Conservation (phyloP, 768 basidiomycete species). For the Phylloporus scabripes region DNA sequence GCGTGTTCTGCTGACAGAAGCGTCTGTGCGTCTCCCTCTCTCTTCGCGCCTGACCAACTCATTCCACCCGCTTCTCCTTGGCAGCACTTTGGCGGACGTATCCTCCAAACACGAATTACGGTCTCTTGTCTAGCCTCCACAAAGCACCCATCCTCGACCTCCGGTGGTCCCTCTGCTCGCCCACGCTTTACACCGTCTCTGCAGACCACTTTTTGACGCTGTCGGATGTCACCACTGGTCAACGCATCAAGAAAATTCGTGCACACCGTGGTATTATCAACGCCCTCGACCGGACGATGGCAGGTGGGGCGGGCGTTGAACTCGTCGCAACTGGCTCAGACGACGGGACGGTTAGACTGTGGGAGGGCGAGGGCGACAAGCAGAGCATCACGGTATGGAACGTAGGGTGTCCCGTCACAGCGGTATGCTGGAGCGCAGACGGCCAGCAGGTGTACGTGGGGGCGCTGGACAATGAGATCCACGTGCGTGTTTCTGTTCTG, state of each 20-base stretch:
- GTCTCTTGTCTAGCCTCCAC: slow-evolving; percentile 71
- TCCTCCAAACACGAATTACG: slow-evolving; percentile 90
- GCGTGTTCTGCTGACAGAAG: slow-evolving; percentile 87
- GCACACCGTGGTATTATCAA: slow-evolving; percentile 94
- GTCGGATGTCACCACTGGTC: slow-evolving; percentile 79
- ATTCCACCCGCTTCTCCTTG: background rate
- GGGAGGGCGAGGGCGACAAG: slow-evolving; percentile 80
- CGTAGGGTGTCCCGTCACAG: slow-evolving; percentile 84
- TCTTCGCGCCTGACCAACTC: slow-evolving; percentile 1
- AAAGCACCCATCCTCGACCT: slow-evolving; percentile 92
- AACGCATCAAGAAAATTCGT: slow-evolving; percentile 72
- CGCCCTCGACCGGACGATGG: slow-evolving; percentile 78
- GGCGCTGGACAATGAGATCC: slow-evolving; percentile 93
- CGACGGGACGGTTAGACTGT: slow-evolving; percentile 86
- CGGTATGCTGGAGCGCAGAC: slow-evolving; percentile 89
- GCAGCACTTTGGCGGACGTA: slow-evolving; percentile 89
- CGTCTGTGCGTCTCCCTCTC: slow-evolving; percentile 59
- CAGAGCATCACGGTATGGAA: slow-evolving; percentile 75
- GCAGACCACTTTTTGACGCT: slow-evolving; percentile 83
- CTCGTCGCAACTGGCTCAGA: slow-evolving; percentile 85
- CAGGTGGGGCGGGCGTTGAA: slow-evolving; percentile 78
- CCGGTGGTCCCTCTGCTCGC: slow-evolving; percentile 78
- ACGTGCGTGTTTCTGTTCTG: slow-evolving; percentile 48
- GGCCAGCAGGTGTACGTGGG: slow-evolving; percentile 87
- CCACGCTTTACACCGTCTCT: slow-evolving; percentile 73